Conservation (phyloP, 805 yeast species). For the Lipomyces lipofer region DNA sequence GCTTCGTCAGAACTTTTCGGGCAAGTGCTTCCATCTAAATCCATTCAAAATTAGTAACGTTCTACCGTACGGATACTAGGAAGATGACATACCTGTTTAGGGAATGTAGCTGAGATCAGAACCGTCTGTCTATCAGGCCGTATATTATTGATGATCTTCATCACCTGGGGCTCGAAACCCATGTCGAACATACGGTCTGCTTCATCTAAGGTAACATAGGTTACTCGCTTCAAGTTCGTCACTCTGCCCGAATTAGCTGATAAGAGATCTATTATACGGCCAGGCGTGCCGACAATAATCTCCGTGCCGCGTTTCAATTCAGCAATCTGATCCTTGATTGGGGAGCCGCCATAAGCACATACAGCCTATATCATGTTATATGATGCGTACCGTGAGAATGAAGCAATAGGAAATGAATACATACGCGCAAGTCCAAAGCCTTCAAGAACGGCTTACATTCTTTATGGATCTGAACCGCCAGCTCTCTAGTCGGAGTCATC, state of each 20-base stretch:
- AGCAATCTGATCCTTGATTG: slow-evolving; percentile 77
- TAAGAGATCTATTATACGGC: slow-evolving; percentile 83
- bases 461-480: slow-evolving; percentile 77
- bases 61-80: neutral
- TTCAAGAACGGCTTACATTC: slow-evolving; percentile 63
- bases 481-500: slow-evolving; percentile 88
- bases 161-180: slow-evolving; percentile 96
- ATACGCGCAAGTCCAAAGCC: slow-evolving; percentile 45
- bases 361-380: slow-evolving; percentile 44
- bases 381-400: neutral
- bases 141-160: slow-evolving; percentile 69
- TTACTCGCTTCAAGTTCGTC: slow-evolving; percentile 62
- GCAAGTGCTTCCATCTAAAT: slow-evolving; percentile 76
- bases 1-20: slow-evolving; percentile 57
- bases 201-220: slow-evolving; percentile 89
- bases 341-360: slow-evolving; percentile 91
- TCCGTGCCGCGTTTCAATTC: slow-evolving; percentile 76
- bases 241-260: slow-evolving; percentile 81
- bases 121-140: slow-evolving; percentile 89
- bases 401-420: neutral
- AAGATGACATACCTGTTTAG: slow-evolving; percentile 39
- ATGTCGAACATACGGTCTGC: slow-evolving; percentile 96
- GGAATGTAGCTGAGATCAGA: slow-evolving; percentile 92
- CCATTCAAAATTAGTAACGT: neutral
- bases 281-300: slow-evolving; percentile 90